Conservation (phyloP, 768 basidiomycete genomes). For the Paxillus ammoniavirescens region DNA sequence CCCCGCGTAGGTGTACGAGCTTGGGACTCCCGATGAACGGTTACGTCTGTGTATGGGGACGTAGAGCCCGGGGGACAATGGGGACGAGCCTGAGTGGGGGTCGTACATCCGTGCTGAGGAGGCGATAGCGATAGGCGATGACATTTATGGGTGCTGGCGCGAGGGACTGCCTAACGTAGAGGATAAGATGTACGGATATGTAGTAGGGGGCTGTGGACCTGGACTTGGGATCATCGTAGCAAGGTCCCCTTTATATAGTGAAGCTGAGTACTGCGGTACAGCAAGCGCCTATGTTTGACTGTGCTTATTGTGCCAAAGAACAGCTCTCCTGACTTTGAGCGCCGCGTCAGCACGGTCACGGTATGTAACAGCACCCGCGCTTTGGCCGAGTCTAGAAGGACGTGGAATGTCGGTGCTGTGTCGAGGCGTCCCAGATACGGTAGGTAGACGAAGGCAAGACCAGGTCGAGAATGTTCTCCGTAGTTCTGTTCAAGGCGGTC, state of each 20-base stretch:
- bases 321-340: not conserved
- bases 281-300: not conserved
- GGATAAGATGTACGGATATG: too few species aligned
- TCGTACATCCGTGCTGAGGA: conserved; percentile 7
- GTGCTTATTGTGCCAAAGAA: conserved; percentile 3
- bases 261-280: not conserved
- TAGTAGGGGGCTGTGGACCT: too few species aligned
- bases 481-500: not conserved
- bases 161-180: not conserved
- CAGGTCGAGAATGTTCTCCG: conserved; percentile 18
- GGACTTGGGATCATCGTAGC: not conserved
- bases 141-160: conserved; percentile 20
- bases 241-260: conserved; percentile 1
- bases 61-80: conserved; percentile 30
- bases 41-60: conserved; percentile 41
- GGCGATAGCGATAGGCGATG: conserved; percentile 21
- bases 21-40: conserved; percentile 3
- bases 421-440: too few species aligned
- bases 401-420: conserved; percentile 1
- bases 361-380: not conserved
- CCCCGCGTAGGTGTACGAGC: conserved; percentile 18
- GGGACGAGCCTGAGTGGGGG: conserved; percentile 12
- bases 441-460: too few species aligned
- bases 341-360: not conserved
- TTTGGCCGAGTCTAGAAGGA: not conserved